Conservation (phyloP, 2,329 filamentous ascomycete species). For the Fusarium longipes region DNA sequence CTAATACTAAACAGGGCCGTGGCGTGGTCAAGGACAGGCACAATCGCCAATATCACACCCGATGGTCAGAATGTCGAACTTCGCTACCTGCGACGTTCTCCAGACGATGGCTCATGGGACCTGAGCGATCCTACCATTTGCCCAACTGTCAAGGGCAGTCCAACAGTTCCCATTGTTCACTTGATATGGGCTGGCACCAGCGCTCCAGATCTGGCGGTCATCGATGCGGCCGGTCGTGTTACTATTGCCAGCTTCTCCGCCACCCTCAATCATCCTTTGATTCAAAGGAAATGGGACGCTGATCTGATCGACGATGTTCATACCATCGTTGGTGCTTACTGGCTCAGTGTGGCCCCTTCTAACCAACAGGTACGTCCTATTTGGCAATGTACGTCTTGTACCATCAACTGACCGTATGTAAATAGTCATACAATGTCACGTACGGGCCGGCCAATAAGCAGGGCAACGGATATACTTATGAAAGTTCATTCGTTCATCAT, state of each 20-base stretch:
- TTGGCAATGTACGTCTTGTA: not conserved
- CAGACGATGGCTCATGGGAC: constrained; percentile 77
- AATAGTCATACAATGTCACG: constrained; percentile 57
- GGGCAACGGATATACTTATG: constrained; percentile 74
- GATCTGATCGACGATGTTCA: constrained; percentile 80
- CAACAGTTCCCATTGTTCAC: constrained; percentile 78
- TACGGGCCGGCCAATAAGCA: constrained; percentile 73
- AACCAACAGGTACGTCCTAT: constrained; percentile 51
- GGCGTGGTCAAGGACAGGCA: constrained; percentile 88
- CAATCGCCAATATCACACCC: constrained; percentile 81
- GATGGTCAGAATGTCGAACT: constrained; percentile 79
- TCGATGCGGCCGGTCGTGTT: constrained; percentile 83
- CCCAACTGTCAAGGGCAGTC: constrained; percentile 69
- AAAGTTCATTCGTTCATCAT: constrained; percentile 72
- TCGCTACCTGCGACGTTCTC: constrained; percentile 75
- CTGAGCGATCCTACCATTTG: constrained; percentile 78
- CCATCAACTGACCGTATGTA: not conserved
- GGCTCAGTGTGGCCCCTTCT: constrained; percentile 74
- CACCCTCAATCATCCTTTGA: constrained; percentile 77
- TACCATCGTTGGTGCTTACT: constrained; percentile 84
- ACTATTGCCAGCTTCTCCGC: constrained; percentile 78
- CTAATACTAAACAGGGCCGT: constrained; percentile 68
- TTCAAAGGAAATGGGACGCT: constrained; percentile 70
- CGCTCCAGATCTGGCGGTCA: constrained; percentile 82
- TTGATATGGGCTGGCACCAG: constrained; percentile 81